Percentiles rank a stretch among this genome's conserved stretches.
Evolutionary conservation across 2,329 filamentous ascomycete species (phyloP).

Genomic region (Fusarium sublunatum): DNA sequence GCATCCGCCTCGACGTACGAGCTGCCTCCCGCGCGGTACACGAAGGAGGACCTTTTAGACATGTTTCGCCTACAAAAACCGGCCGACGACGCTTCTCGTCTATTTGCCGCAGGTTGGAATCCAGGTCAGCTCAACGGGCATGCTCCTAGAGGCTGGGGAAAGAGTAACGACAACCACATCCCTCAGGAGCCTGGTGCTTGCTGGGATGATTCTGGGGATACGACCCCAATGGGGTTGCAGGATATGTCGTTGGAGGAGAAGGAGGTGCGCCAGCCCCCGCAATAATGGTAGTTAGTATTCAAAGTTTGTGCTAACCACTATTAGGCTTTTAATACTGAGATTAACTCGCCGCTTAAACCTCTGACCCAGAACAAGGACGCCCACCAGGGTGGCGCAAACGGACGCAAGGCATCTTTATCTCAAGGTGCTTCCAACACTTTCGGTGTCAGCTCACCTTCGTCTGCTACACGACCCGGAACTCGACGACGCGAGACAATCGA

Average conservation of each 20-base stretch:
- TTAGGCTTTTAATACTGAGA: slow-evolving; percentile 83
- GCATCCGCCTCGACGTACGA: slow-evolving; percentile 47
- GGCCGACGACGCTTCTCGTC: slow-evolving; percentile 66
- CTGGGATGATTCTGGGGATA: slow-evolving; percentile 81
- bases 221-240: slow-evolving; percentile 76
- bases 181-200: slow-evolving; percentile 89
- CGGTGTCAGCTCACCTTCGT: slow-evolving; percentile 78
- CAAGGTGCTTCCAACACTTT: slow-evolving; percentile 73
- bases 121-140: slow-evolving; percentile 76
- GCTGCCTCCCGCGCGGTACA: slow-evolving; percentile 70
- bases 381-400: slow-evolving; percentile 68
- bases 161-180: slow-evolving; percentile 76
- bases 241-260: slow-evolving; percentile 74
- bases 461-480: slow-evolving; percentile 75
- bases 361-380: slow-evolving; percentile 78
- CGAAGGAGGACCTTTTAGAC: slow-evolving; percentile 80
- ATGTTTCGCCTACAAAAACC: slow-evolving; percentile 70
- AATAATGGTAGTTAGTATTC: slow-evolving; percentile 1
- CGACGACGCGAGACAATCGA: slow-evolving; percentile 86
- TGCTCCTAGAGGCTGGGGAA: slow-evolving; percentile 77
- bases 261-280: slow-evolving; percentile 59
- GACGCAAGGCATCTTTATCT: slow-evolving; percentile 86
- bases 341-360: slow-evolving; percentile 93
- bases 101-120: slow-evolving; percentile 84
- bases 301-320: slow-evolving; percentile 39